phyloP scores from a whole-genome alignment of 306 rosid species.

The Sindora glabra region DNA sequence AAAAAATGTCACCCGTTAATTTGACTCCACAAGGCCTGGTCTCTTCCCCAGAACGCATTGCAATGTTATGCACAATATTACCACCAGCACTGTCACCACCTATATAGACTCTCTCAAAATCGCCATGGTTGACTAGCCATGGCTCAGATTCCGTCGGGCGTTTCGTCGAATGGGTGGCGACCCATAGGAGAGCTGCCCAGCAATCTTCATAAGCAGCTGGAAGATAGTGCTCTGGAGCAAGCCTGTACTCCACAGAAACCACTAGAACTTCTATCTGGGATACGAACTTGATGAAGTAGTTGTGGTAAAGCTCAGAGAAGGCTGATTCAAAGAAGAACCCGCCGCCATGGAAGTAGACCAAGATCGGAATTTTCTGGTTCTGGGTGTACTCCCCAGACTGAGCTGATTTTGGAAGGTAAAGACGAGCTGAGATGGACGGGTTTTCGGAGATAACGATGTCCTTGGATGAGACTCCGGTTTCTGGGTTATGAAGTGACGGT shows the following conservation, averaged over 20 bases:
- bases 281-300: neutral
- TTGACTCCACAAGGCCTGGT: constrained; percentile 10
- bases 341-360: constrained; percentile 13
- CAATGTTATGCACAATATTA: constrained; percentile 25
- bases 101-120: neutral
- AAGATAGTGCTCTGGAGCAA: constrained; percentile 1
- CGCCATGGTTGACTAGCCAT: constrained; percentile 19
- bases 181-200: constrained; percentile 10
- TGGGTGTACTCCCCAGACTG: neutral
- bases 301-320: neutral
- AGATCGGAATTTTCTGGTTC: constrained; percentile 1
- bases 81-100: constrained; percentile 39
- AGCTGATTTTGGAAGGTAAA: neutral
- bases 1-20: too few relatives aligned
- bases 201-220: constrained; percentile 2
- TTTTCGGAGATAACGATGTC: neutral
- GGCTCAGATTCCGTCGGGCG: neutral
- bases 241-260: neutral
- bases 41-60: constrained; percentile 22
- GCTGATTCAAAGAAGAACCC: constrained; percentile 8
- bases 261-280: neutral
- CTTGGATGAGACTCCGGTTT: neutral
- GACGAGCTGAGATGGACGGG: constrained; percentile 1
- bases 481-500: neutral
- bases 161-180: neutral